A percentile compares a stretch with the other conserved stretches of the same genome.
Evolutionary conservation across 2,329 filamentous ascomycete species (phyloP).

Genomic region (Ophiostoma sp.): DNA sequence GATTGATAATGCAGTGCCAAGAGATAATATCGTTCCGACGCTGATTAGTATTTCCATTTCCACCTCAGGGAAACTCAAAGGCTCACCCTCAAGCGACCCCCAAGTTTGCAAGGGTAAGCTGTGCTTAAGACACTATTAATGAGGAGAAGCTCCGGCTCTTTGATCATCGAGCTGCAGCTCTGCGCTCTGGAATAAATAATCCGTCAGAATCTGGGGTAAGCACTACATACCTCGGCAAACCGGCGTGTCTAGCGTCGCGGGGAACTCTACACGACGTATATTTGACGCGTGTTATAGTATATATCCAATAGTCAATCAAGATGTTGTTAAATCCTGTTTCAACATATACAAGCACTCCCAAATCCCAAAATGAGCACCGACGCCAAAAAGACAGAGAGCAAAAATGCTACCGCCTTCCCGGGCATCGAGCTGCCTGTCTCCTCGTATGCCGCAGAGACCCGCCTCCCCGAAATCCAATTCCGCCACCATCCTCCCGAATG

Average conservation of each 20-base stretch:
- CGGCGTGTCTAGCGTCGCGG: not conserved
- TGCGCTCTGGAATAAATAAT: not conserved
- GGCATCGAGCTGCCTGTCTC: not conserved
- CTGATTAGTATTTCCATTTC: not conserved
- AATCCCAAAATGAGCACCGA: not conserved
- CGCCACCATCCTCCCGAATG: conserved; percentile 48
- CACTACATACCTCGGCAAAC: not conserved
- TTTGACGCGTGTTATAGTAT: not conserved
- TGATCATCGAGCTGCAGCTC: not conserved
- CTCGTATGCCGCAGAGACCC: conserved; percentile 38
- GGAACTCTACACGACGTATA: not conserved
- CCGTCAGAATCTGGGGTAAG: conserved; percentile 5
- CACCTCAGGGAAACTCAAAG: not conserved
- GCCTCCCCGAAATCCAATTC: conserved; percentile 42
- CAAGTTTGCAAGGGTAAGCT: not conserved
- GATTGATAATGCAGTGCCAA: not conserved
- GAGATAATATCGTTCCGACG: not conserved
- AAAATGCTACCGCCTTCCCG: conserved; percentile 1
- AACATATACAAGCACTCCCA: not conserved
- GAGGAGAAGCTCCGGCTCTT: not conserved
- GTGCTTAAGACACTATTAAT: too few relatives aligned
- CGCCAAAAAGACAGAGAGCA: not conserved
- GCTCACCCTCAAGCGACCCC: not conserved
- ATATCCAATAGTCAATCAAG: too few relatives aligned
- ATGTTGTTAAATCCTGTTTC: too few relatives aligned